Evolutionary conservation across 345 rosid genomes (phyloP).

Genomic region (Moricandia arvensis): DNA sequence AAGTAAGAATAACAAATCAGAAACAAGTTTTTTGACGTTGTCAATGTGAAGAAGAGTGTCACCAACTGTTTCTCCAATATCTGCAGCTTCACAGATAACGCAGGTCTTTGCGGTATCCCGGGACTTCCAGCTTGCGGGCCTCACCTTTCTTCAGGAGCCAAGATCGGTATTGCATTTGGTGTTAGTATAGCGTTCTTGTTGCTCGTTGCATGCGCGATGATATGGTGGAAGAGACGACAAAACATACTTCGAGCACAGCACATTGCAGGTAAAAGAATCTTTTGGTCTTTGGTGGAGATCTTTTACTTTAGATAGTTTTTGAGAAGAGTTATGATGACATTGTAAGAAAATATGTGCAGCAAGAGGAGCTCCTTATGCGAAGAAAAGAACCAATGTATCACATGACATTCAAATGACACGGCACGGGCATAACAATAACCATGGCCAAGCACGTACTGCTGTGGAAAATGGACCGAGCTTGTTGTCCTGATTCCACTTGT

Average conservation of each 20-base stretch:
- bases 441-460: slow-evolving; percentile 69
- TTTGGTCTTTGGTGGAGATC: not conserved
- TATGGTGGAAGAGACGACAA: slow-evolving; percentile 90
- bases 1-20: slow-evolving; percentile 55
- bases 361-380: slow-evolving; percentile 98
- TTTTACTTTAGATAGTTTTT: not conserved
- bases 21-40: not conserved
- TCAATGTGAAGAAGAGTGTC: not conserved
- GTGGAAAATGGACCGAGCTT: slow-evolving; percentile 76
- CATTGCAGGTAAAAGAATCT: slow-evolving; percentile 56
- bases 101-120: slow-evolving; percentile 95
- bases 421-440: slow-evolving; percentile 43
- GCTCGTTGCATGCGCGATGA: slow-evolving; percentile 53
- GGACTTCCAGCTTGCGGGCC: slow-evolving; percentile 84
- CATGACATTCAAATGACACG: slow-evolving; percentile 86
- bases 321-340: not conserved
- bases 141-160: slow-evolving; percentile 74
- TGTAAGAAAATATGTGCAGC: slow-evolving; percentile 41
- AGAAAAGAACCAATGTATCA: slow-evolving; percentile 72
- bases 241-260: slow-evolving; percentile 87
- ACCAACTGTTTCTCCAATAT: slow-evolving; percentile 18
- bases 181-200: slow-evolving; percentile 52
- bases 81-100: slow-evolving; percentile 91
- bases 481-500: slow-evolving; percentile 49
- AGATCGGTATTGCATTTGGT: slow-evolving; percentile 77